Evolutionary conservation across 2,329 filamentous ascomycete genomes (phyloP).

Genomic region (Pseudogymnoascus sp.): DNA sequence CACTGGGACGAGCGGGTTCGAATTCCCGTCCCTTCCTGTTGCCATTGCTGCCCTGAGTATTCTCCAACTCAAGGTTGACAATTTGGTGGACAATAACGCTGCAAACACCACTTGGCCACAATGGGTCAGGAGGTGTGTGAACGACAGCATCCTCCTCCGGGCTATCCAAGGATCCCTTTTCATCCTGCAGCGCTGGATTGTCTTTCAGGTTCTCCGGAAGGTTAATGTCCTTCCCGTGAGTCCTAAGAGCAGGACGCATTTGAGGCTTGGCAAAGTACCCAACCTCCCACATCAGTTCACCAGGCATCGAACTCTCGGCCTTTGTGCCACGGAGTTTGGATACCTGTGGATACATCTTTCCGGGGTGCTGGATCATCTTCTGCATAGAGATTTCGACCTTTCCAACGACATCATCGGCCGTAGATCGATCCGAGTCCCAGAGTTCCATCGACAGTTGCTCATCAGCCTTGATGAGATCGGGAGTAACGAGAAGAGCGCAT

Average conservation of each 20-base stretch:
- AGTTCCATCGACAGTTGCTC: conserved; percentile 90
- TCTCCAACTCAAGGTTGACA: conserved; percentile 85
- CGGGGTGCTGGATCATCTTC: conserved; percentile 88
- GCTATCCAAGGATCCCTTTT: conserved; percentile 70
- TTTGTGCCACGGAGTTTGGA: conserved; percentile 79
- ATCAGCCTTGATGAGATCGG: conserved; percentile 84
- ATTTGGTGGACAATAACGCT: conserved; percentile 88
- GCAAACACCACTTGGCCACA: conserved; percentile 88
- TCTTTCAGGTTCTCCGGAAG: conserved; percentile 67
- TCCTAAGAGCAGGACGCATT: conserved; percentile 75
- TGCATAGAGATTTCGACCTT: conserved; percentile 92
- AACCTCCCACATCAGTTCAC: conserved; percentile 91
- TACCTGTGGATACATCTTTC: conserved; percentile 83
- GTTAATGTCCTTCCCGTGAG: conserved; percentile 74
- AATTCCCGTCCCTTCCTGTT: conserved; percentile 79
- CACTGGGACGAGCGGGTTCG: conserved; percentile 76
- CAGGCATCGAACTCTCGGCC: conserved; percentile 80
- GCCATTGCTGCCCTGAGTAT: conserved; percentile 76
- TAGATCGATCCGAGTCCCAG: conserved; percentile 91
- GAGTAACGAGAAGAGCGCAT: conserved; percentile 74
- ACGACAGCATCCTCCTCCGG: conserved; percentile 75
- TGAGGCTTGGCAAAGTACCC: conserved; percentile 90
- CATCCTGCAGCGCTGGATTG: conserved; percentile 71
- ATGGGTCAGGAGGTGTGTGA: conserved; percentile 87
- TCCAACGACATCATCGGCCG: conserved; percentile 88